Evolutionary conservation across 2,329 filamentous ascomycete species (phyloP), one percentile per base, ranked within the genome.

Genomic region (Phyllosticta citriasiana): DNA sequence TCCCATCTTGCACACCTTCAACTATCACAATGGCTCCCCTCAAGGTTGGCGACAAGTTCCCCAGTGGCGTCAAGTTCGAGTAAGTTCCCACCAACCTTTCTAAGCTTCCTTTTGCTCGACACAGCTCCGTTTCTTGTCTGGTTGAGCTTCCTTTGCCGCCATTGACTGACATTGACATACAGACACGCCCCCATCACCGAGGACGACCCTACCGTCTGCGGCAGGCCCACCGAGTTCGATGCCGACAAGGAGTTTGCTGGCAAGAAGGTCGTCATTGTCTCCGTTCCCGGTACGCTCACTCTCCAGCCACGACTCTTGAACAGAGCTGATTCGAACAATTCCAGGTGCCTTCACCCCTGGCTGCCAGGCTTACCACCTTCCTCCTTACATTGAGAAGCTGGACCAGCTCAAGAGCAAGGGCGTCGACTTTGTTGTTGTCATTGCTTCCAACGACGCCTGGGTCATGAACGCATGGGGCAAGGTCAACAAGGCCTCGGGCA

Each of bases 381-480:
- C 89, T 64, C 87, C 88, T 64, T 96, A 91, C 82, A 83, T 93
- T 68, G 77, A 83, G 74, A 87, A 89, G 73, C 78, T 87, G 67
- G 79, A 83, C 59, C 80, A 87, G 71, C 80, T 95, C 75, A 86
- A 86, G 78, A 78, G 79, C 72, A 93, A 93, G 82, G 90, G 89
- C 69, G 88, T 95, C 67, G 91, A 96, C 76, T 76, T 88, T 65
- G 84, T 96, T 69, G 83, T 90, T 67, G 84, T 94, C 71, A 87
- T 95, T 70, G 88, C 90, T 63, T 87, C 80, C 80, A 96, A 96
- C 77, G 91, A 96, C 77, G 80, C 86, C 65, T 95, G 82, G 72
- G 91, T 96, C 74, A 93, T 93, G 89, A 87, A 85, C 69, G 90
- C 88, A 60, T 94, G 89, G 89, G 88, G 85, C 77, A 96, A 96